Conservation (phyloP, 108 stramenopile species). For the Nitzschia palea region DNA sequence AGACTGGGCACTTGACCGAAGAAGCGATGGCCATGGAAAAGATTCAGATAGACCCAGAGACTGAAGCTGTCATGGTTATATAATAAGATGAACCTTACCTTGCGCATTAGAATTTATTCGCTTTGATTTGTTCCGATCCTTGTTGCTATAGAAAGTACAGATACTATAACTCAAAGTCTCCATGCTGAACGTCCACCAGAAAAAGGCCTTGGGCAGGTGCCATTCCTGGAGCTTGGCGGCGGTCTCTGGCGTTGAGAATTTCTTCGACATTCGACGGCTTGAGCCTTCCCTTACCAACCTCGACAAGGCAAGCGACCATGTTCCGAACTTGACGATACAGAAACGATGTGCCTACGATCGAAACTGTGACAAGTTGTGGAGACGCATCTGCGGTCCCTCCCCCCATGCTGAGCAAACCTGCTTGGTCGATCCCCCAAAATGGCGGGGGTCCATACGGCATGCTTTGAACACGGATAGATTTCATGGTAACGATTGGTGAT, state of each 20-base stretch:
- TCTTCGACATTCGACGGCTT: conserved; percentile 44
- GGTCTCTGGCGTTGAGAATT: conserved; percentile 52
- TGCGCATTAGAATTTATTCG: too few species aligned
- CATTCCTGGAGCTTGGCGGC: conserved; percentile 51
- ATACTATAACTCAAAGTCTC: conserved; percentile 51
- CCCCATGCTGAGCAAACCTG: background rate
- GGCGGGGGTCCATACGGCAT: conserved; percentile 26
- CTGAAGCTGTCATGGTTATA: background rate
- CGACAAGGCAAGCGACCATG: conserved; percentile 69
- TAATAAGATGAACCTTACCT: too few species aligned
- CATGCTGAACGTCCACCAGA: conserved; percentile 79
- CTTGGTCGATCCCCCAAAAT: conserved; percentile 2
- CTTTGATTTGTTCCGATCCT: background rate
- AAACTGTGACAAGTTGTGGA: conserved; percentile 56
- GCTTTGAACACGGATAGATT: conserved; percentile 37
- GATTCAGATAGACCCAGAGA: conserved; percentile 24
- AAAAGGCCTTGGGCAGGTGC: conserved; percentile 84
- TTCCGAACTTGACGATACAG: conserved; percentile 85
- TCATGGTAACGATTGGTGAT: conserved; percentile 65
- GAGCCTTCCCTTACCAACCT: conserved; percentile 64
- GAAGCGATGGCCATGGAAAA: conserved; percentile 34
- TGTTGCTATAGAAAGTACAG: background rate
- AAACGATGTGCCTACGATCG: conserved; percentile 70
- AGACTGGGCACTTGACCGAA: conserved; percentile 37
- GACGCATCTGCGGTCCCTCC: background rate